These are phyloP conservation scores for Teratosphaeria gauchensis DNA, from an alignment of 2,329 filamentous ascomycete genomes.

Conservation along the genomic window DNA sequence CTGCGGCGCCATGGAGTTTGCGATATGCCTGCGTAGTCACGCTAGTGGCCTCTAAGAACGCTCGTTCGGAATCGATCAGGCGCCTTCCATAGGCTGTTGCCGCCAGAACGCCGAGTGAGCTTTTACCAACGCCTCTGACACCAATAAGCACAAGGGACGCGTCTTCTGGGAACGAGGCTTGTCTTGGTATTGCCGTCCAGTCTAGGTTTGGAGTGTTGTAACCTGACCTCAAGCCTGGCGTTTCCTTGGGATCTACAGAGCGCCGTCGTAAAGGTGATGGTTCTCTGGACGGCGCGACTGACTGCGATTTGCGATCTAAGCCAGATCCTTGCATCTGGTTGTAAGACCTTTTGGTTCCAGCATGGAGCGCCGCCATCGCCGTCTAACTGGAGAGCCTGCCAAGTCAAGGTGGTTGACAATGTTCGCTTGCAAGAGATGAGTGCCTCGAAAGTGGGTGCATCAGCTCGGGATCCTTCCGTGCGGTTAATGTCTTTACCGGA, in stretches of 20 bases:
- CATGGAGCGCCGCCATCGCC: constrained; percentile 19
- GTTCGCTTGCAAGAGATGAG: neutral
- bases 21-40: constrained; percentile 55
- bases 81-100: constrained; percentile 60
- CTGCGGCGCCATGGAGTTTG: constrained; percentile 49
- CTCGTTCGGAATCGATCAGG: constrained; percentile 58
- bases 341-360: constrained; percentile 21
- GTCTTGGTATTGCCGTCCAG: constrained; percentile 8
- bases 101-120: constrained; percentile 65
- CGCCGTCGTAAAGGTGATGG: constrained; percentile 5
- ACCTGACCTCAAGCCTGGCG: constrained; percentile 3
- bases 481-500: neutral
- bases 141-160: constrained; percentile 65
- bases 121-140: constrained; percentile 65
- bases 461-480: neutral
- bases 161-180: constrained; percentile 43
- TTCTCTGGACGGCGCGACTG: constrained; percentile 5
- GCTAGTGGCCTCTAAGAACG: constrained; percentile 56
- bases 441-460: neutral
- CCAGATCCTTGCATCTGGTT: constrained; percentile 15
- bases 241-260: constrained; percentile 8
- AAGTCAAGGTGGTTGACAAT: neutral
- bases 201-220: constrained; percentile 1
- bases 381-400: neutral
- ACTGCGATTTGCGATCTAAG: constrained; percentile 3